These are phyloP conservation scores for Flueggea neowawraea DNA, from an alignment of 441 rosid species.

Conservation along the genomic window DNA sequence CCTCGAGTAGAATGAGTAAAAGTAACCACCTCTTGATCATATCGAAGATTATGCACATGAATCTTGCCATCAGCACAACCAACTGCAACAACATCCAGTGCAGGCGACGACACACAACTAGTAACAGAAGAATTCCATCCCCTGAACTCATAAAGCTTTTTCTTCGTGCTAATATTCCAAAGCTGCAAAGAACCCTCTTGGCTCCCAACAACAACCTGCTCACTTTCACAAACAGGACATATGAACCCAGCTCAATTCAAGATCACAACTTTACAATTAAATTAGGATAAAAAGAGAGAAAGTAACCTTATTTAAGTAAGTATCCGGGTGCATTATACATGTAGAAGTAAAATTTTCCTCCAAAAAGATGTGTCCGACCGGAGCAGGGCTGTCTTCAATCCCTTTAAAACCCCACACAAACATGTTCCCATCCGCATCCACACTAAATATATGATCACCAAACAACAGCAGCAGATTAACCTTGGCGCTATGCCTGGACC, in stretches of 20 bases:
- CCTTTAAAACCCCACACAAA: constrained; percentile 86
- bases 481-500: constrained; percentile 85
- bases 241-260: constrained; percentile 7
- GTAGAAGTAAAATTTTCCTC: constrained; percentile 59
- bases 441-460: constrained; percentile 86
- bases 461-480: constrained; percentile 68
- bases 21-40: constrained; percentile 69
- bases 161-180: constrained; percentile 93
- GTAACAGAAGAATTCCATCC: constrained; percentile 82
- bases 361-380: constrained; percentile 56
- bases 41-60: constrained; percentile 75
- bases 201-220: constrained; percentile 79
- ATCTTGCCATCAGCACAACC: constrained; percentile 95
- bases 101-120: constrained; percentile 89
- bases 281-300: neutral
- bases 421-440: constrained; percentile 70
- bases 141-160: constrained; percentile 71
- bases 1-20: constrained; percentile 83
- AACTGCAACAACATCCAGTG: constrained; percentile 88
- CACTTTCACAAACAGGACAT: constrained; percentile 1
- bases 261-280: too few species aligned
- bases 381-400: constrained; percentile 53
- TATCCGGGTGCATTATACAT: constrained; percentile 91
- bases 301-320: constrained; percentile 83
- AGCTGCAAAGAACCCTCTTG: constrained; percentile 88